Conservation (phyloP, 768 basidiomycete genomes). For the Calocera viscosa region DNA sequence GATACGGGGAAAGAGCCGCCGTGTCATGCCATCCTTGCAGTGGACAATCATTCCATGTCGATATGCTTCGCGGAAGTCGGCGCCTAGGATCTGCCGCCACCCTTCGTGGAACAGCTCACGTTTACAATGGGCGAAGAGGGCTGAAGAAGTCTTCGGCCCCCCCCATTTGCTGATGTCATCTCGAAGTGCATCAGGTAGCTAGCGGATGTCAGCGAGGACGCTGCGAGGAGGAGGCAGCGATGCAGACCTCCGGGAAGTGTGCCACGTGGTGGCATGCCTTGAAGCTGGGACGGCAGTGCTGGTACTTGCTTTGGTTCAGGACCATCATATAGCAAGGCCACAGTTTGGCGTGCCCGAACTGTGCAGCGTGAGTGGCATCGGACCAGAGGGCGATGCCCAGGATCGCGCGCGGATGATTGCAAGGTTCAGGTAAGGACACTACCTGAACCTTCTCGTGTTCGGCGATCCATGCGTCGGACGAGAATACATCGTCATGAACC, state of each 20-base stretch:
- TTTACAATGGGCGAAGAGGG: slow-evolving; percentile 25
- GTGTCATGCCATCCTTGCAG: slow-evolving; percentile 22
- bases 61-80: slow-evolving; percentile 21
- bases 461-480: neutral
- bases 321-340: slow-evolving; percentile 14
- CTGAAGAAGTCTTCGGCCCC: neutral
- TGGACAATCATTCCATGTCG: slow-evolving; percentile 22
- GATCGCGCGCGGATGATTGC: neutral
- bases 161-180: slow-evolving; percentile 16
- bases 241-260: slow-evolving; percentile 16
- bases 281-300: neutral
- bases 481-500: neutral
- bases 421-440: neutral
- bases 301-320: slow-evolving; percentile 12
- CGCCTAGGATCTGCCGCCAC: slow-evolving; percentile 22
- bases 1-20: slow-evolving; percentile 23
- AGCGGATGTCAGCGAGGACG: too few relatives aligned
- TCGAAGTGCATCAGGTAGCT: too few relatives aligned
- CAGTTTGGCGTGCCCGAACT: slow-evolving; percentile 12
- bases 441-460: neutral
- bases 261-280: slow-evolving; percentile 10
- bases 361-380: slow-evolving; percentile 13
- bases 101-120: slow-evolving; percentile 27
- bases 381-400: neutral
- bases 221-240: too few relatives aligned